Conservation (phyloP, 306 rosid species). For the Fragaria vesca region DNA sequence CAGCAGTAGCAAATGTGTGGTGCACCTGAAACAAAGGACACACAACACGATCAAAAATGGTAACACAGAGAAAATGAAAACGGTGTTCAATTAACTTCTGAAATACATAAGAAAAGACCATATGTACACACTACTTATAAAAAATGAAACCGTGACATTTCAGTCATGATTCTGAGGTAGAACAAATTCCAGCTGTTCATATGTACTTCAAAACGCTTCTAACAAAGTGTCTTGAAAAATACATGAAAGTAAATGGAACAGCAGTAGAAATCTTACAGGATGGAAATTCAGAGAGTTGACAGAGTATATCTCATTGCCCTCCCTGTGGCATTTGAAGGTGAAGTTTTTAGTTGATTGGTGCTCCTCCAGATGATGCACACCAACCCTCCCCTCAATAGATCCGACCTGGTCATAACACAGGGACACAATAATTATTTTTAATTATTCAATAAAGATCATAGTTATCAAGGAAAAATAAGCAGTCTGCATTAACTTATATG, state of each 20-base stretch:
- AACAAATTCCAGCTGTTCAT: neutral
- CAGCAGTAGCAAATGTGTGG: conserved; percentile 97
- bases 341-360: conserved; percentile 68
- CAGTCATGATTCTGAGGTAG: neutral
- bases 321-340: conserved; percentile 90
- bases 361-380: conserved; percentile 95
- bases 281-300: conserved; percentile 88
- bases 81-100: neutral
- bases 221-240: neutral
- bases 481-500: neutral
- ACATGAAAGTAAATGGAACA: neutral
- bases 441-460: neutral
- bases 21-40: conserved; percentile 51
- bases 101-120: neutral
- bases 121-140: neutral
- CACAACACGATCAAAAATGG: conserved; percentile 21
- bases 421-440: neutral
- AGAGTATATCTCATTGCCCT: conserved; percentile 63
- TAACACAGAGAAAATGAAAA: neutral
- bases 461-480: neutral
- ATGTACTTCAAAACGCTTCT: neutral
- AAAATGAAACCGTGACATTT: neutral
- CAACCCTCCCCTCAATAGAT: conserved; percentile 97
- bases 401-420: conserved; percentile 58
- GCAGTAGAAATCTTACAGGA: conserved; percentile 51